These are phyloP conservation scores for Boletus rubropictus DNA, from an alignment of 768 basidiomycete genomes.

Conservation along the genomic window DNA sequence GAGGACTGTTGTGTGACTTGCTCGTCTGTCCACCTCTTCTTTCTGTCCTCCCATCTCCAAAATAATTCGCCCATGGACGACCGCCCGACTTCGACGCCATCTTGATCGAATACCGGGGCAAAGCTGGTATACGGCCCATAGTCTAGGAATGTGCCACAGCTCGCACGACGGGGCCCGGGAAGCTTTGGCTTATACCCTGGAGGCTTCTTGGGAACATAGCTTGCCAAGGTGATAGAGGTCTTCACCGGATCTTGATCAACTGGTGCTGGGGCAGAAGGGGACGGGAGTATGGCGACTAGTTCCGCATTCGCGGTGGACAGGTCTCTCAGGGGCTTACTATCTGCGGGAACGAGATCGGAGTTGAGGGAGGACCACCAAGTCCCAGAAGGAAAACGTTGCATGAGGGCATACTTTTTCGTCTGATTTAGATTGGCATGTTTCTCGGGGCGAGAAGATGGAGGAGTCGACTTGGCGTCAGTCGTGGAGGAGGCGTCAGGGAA, in stretches of 20 bases:
- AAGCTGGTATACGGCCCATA: constrained; percentile 74
- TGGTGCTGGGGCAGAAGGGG: constrained; percentile 38
- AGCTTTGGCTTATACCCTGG: constrained; percentile 37
- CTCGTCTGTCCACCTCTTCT: constrained; percentile 27
- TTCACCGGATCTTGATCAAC: constrained; percentile 26
- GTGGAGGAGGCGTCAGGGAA: constrained; percentile 17
- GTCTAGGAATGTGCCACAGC: constrained; percentile 67
- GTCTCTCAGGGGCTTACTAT: constrained; percentile 41
- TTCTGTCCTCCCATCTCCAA: constrained; percentile 45
- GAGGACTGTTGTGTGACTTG: constrained; percentile 1
- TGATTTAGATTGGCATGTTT: constrained; percentile 27
- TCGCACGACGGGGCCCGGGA: constrained; percentile 49
- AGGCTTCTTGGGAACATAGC: constrained; percentile 45
- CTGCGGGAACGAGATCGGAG: constrained; percentile 36
- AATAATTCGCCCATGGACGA: constrained; percentile 54
- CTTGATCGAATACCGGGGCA: constrained; percentile 74
- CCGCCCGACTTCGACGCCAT: constrained; percentile 65
- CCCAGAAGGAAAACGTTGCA: constrained; percentile 72
- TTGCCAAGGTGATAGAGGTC: constrained; percentile 45
- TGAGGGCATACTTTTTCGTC: constrained; percentile 63
- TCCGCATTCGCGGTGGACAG: constrained; percentile 65
- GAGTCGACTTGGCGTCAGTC: constrained; percentile 20
- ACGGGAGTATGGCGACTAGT: constrained; percentile 67
- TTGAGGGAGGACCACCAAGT: constrained; percentile 77
- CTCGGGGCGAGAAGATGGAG: constrained; percentile 12